Evolutionary conservation across 805 yeast species (phyloP), one percentile per base, ranked within the genome.

Genomic region (Yarrowia phangngaensis): DNA sequence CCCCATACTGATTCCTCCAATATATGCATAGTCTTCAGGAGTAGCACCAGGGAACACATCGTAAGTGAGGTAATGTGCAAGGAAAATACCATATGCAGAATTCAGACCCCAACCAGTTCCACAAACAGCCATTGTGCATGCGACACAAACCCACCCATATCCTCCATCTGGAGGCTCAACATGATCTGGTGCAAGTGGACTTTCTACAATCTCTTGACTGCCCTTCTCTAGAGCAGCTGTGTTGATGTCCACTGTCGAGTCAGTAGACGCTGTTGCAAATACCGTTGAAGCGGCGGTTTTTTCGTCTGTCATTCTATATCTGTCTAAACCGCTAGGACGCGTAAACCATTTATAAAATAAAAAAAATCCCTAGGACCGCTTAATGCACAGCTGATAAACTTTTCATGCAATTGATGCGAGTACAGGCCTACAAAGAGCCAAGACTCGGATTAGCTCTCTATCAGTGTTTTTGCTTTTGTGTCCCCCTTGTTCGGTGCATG

Each of bases 81-180:
- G 32, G 13, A 45, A 45, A 13, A 45, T 33, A 20, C 50, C 40
- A n/a, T 32, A 45, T 8, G 40, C 50, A 14, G 50, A 31, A 13
- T 45, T 45, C 26, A 45, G 40, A n/a, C 50, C 50, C 50, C 50
- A 45, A 6, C 40, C 38, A 1, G 40, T 32, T 17, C 40, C 50
- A 24, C 40, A 45, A 6, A 45, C 48, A 4, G 22, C 35, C 48
- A 41, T 41, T 20, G 48, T 41, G 26, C 50, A 33, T 12, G 40
- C 50, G 4, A 45, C 50, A 32, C 40, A 45, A 16, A 45, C 50
- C 50, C 50, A 45, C 4, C 48, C 48, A 16, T 41, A 41, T 16
- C 48, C 48, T 41, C 48, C 48, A 6, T 41, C 48, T 15, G 48
- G 48, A 3, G 48, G 48, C 15, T 41, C 48, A 2, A 41, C 12